phyloP scores from a whole-genome alignment of 2,329 filamentous ascomycete genomes.

The Epichloe amarillans region DNA sequence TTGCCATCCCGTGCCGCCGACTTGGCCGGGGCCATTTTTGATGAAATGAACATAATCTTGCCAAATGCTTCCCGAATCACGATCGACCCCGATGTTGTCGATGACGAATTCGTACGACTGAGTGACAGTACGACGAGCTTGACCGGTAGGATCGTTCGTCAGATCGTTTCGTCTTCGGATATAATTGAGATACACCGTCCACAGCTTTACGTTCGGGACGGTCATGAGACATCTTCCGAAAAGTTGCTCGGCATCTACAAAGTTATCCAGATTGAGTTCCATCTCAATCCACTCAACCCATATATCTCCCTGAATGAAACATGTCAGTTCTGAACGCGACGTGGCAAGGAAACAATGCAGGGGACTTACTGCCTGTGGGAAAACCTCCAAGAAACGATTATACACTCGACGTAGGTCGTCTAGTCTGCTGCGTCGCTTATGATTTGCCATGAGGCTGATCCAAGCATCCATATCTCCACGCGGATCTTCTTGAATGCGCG shows the following conservation, averaged over 20 bases:
- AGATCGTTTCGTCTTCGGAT: conserved; percentile 84
- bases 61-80: conserved; percentile 83
- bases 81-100: conserved; percentile 78
- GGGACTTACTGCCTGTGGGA: conserved; percentile 72
- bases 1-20: conserved; percentile 83
- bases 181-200: conserved; percentile 90
- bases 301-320: conserved; percentile 61
- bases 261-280: conserved; percentile 78
- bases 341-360: not conserved
- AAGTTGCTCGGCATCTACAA: conserved; percentile 65
- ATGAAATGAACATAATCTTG: conserved; percentile 91
- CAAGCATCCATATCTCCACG: conserved; percentile 88
- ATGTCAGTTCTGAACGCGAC: conserved; percentile 1
- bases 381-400: conserved; percentile 74
- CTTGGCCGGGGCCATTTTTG: conserved; percentile 70
- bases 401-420: conserved; percentile 72
- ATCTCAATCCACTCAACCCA: conserved; percentile 84
- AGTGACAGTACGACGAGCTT: conserved; percentile 65
- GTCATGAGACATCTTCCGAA: conserved; percentile 69
- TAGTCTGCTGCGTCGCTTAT: conserved; percentile 67
- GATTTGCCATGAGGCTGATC: conserved; percentile 74
- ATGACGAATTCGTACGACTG: conserved; percentile 90
- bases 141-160: conserved; percentile 58
- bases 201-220: conserved; percentile 74
- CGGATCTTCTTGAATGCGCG: conserved; percentile 82